A percentile compares a stretch with the other conserved stretches of the same genome.
These are phyloP conservation scores for Rhododendron griersonianum DNA, from an alignment of 148 eudicot genomes.

Conservation along the genomic window DNA sequence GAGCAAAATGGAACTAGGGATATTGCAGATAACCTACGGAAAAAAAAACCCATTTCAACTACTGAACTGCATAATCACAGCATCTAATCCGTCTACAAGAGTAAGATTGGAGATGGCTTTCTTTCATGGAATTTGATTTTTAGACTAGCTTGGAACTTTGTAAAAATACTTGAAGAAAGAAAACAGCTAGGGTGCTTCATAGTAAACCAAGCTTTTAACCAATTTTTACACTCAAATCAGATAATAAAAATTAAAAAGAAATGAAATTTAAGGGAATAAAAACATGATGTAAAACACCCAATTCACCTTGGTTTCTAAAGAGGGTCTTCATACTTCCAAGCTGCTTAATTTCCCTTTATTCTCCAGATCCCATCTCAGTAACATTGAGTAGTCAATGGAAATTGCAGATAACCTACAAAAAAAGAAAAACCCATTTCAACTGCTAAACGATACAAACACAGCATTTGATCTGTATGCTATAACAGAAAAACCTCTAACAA, in stretches of 20 bases:
- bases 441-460: not conserved
- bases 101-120: not conserved
- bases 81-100: not conserved
- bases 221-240: not conserved
- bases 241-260: not conserved
- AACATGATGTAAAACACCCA: not conserved
- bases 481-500: not conserved
- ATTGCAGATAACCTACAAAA: not conserved
- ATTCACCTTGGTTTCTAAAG: slow-evolving; percentile 8
- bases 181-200: not conserved
- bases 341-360: not conserved
- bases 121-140: not conserved
- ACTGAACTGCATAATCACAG: not conserved
- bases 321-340: slow-evolving; percentile 2
- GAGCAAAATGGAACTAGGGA: not conserved
- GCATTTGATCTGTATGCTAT: not conserved
- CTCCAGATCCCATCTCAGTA: not conserved
- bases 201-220: not conserved
- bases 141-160: not conserved
- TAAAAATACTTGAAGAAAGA: not conserved
- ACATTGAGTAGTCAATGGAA: not conserved
- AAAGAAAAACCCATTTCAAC: not conserved
- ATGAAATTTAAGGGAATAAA: not conserved
- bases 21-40: not conserved
- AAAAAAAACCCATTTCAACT: not conserved